These are phyloP conservation scores for Naganishia antarctica DNA, from an alignment of 768 basidiomycete species.

Conservation along the genomic window DNA sequence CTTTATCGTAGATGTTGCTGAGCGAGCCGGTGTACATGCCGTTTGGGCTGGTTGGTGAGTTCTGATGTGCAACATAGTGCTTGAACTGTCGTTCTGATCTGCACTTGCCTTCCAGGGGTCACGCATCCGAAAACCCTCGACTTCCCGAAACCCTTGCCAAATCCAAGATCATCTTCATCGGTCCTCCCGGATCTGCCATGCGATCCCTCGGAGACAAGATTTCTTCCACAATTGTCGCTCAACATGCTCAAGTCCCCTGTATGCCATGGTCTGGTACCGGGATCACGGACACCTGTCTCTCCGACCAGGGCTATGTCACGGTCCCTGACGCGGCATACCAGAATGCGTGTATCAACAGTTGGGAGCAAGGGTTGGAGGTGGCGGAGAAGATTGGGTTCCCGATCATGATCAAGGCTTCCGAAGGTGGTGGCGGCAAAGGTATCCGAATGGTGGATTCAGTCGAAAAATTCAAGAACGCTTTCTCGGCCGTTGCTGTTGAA, in stretches of 20 bases:
- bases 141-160: constrained; percentile 88
- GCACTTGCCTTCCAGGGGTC: constrained; percentile 58
- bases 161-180: constrained; percentile 97
- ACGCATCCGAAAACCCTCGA: constrained; percentile 97
- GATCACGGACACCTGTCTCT: constrained; percentile 77
- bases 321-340: constrained; percentile 88
- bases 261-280: constrained; percentile 99
- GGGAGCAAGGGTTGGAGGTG: constrained; percentile 76
- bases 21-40: constrained; percentile 93
- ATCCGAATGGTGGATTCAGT: constrained; percentile 86
- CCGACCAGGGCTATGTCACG: constrained; percentile 80
- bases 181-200: constrained; percentile 98
- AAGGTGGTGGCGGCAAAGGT: constrained; percentile 98
- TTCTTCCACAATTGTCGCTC: constrained; percentile 97
- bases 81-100: not conserved
- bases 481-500: constrained; percentile 86
- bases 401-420: constrained; percentile 99
- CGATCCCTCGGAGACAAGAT: constrained; percentile 98
- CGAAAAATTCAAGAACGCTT: constrained; percentile 89
- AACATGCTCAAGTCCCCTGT: constrained; percentile 90
- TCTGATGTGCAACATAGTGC: not conserved
- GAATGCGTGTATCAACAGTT: constrained; percentile 77
- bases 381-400: constrained; percentile 91
- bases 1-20: constrained; percentile 95
- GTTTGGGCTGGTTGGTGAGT: constrained; percentile 95